Conservation (phyloP, 2,329 filamentous ascomycete genomes). For the Alternaria sp. region DNA sequence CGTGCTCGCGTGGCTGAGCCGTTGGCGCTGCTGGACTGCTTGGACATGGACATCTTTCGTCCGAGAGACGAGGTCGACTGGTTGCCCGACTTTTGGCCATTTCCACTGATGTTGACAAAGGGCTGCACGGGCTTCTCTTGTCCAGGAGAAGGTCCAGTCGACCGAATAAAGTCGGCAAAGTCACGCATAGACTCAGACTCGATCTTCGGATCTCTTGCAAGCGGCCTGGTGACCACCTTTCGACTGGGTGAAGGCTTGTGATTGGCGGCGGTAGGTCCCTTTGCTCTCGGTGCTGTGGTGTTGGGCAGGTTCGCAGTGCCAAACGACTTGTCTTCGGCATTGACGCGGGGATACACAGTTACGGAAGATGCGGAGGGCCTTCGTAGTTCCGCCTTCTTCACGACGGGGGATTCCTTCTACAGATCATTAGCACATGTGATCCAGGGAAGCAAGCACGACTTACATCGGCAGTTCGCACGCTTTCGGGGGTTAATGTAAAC, state of each 20-base stretch:
- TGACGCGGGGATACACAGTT: conserved; percentile 42
- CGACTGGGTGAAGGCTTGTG: conserved; percentile 35
- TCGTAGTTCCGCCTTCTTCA: conserved; percentile 26
- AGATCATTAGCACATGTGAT: conserved; percentile 8
- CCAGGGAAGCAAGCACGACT: conserved; percentile 27
- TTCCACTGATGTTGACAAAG: conserved; percentile 37
- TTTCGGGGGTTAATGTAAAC: conserved; percentile 57
- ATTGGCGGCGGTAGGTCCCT: conserved; percentile 22
- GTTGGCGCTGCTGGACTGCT: conserved; percentile 25
- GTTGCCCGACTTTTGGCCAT: conserved; percentile 23
- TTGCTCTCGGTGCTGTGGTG: conserved; percentile 30
- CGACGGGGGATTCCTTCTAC: conserved; percentile 34
- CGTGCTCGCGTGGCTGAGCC: conserved; percentile 36
- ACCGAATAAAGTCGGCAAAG: conserved; percentile 88
- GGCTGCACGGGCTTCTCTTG: conserved; percentile 43
- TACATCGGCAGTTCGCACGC: conserved; percentile 54
- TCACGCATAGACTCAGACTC: conserved; percentile 76
- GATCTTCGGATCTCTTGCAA: conserved; percentile 75
- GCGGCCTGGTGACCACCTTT: conserved; percentile 38
- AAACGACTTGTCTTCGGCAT: conserved; percentile 36
- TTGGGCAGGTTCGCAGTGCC: conserved; percentile 36
- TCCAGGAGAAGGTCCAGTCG: conserved; percentile 67
- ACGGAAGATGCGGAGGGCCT: conserved; percentile 30
- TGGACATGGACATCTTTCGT: conserved; percentile 35
- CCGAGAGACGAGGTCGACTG: conserved; percentile 36